Evolutionary conservation across 352 stramenopile genomes (phyloP).

Genomic region (Lagenidium giganteum): DNA sequence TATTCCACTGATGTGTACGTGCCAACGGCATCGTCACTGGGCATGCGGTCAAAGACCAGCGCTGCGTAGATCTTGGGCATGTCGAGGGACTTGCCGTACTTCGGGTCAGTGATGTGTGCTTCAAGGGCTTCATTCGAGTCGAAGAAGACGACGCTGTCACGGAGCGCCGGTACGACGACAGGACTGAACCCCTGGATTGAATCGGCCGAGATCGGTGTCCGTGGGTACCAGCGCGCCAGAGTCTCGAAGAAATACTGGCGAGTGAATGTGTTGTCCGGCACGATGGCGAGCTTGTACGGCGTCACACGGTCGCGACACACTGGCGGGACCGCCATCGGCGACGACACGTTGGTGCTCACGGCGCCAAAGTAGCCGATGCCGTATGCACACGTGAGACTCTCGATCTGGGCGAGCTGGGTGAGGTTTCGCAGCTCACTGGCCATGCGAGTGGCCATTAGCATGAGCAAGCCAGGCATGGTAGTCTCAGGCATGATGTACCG

Average conservation of each 20-base stretch:
- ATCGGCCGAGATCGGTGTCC: conserved; percentile 27
- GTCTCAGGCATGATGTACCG: conserved; percentile 42
- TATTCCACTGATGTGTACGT: conserved; percentile 48
- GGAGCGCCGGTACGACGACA: conserved; percentile 38
- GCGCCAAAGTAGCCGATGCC: conserved; percentile 24
- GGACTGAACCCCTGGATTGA: conserved; percentile 25
- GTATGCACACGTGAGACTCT: conserved; percentile 19
- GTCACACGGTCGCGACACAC: conserved; percentile 24
- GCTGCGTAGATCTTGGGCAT: conserved; percentile 50
- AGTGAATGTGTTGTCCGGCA: conserved; percentile 49
- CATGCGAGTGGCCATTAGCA: conserved; percentile 30
- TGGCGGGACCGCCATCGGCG: conserved; percentile 24
- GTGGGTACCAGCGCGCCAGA: conserved; percentile 49
- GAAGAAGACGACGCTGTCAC: conserved; percentile 66
- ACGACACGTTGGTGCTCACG: conserved; percentile 30
- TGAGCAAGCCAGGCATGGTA: conserved; percentile 44
- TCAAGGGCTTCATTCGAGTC: conserved; percentile 30
- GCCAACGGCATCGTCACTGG: conserved; percentile 32
- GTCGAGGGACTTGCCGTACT: conserved; percentile 44
- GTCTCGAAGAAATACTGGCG: conserved; percentile 59
- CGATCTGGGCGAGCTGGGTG: conserved; percentile 22
- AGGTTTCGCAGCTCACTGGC: conserved; percentile 23
- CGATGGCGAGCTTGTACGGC: conserved; percentile 50
- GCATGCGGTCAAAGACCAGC: conserved; percentile 53
- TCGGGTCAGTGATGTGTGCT: conserved; percentile 24